These are phyloP conservation scores for Avicennia marina DNA, from an alignment of 257 asterid genomes.

Conservation along the genomic window DNA sequence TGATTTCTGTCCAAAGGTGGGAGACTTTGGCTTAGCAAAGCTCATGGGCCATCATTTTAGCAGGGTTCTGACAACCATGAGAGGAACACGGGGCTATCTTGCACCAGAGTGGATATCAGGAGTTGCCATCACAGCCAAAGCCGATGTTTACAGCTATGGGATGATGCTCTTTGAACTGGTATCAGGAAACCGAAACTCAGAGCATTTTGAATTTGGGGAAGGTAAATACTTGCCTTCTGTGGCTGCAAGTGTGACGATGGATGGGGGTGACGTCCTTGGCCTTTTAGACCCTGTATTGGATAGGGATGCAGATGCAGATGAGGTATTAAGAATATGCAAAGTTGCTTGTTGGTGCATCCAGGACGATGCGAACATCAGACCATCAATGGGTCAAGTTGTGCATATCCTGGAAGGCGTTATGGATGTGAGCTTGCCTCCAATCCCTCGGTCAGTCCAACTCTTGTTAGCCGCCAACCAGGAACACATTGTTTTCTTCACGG, in stretches of 20 bases:
- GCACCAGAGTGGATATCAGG: too few species aligned
- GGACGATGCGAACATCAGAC: conserved; percentile 17
- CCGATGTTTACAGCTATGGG: too few species aligned
- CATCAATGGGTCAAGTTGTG: conserved; percentile 25
- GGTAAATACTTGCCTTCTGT: conserved; percentile 12
- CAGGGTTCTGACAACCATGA: conserved; percentile 23
- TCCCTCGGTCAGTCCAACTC: conserved; percentile 33
- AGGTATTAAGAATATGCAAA: conserved; percentile 17
- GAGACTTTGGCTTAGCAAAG: conserved; percentile 29
- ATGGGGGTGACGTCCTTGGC: conserved; percentile 20
- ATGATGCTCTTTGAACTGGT: conserved; percentile 30
- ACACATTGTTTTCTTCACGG: conserved; percentile 54
- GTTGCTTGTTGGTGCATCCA: too few species aligned
- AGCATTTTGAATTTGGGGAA: conserved; percentile 6
- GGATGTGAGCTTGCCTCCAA: conserved; percentile 22
- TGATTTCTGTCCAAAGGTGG: conserved; percentile 23
- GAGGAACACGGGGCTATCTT: conserved; percentile 28
- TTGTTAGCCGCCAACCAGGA: conserved; percentile 22
- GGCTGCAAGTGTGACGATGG: conserved; percentile 7
- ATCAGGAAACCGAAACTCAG: conserved; percentile 24
- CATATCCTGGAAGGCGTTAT: conserved; percentile 25
- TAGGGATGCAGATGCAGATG: conserved; percentile 8
- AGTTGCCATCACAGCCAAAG: too few species aligned
- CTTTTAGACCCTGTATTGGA: conserved; percentile 16
- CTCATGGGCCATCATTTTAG: conserved; percentile 29